These are phyloP conservation scores for Neohortaea acidophila DNA, from an alignment of 495 filamentous ascomycete species.

Conservation along the genomic window DNA sequence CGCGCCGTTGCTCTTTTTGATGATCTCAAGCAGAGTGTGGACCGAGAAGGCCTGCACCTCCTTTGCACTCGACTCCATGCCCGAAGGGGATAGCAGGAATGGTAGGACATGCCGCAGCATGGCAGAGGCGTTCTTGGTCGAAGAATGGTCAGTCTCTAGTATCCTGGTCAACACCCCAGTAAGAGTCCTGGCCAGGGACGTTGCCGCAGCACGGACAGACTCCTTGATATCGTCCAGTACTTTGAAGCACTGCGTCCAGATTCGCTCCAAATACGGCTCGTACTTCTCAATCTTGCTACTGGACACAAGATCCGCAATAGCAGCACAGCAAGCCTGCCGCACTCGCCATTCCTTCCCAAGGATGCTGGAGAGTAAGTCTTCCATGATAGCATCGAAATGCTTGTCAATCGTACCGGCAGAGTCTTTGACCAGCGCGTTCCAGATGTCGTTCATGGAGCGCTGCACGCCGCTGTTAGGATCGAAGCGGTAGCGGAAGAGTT, in stretches of 20 bases:
- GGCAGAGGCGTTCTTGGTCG: conserved; percentile 48
- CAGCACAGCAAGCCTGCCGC: conserved; percentile 79
- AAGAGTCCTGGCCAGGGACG: conserved; percentile 64
- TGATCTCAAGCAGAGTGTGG: conserved; percentile 65
- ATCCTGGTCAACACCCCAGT: conserved; percentile 69
- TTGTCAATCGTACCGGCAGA: conserved; percentile 51
- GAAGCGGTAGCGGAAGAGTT: conserved; percentile 84
- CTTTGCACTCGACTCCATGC: conserved; percentile 69
- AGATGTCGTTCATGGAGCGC: conserved; percentile 92
- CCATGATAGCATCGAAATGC: conserved; percentile 73
- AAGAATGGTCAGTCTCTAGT: conserved; percentile 63
- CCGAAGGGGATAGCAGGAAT: conserved; percentile 77
- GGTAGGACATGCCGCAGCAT: conserved; percentile 77
- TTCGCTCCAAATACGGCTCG: conserved; percentile 64
- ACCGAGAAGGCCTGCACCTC: conserved; percentile 57
- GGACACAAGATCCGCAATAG: conserved; percentile 72
- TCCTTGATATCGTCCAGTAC: conserved; percentile 90
- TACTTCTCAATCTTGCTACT: conserved; percentile 63
- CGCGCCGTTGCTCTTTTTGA: conserved; percentile 62
- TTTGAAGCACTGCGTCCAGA: conserved; percentile 70
- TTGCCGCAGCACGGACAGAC: conserved; percentile 65
- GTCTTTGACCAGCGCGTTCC: conserved; percentile 83
- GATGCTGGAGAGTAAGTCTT: conserved; percentile 70
- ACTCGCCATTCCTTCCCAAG: conserved; percentile 84
- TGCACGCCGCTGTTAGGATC: conserved; percentile 88